Evolutionary conservation across 1,284 basidiomycete genomes (phyloP), one percentile per base, ranked within the genome.

Genomic region (Cryptococcus sp.): DNA sequence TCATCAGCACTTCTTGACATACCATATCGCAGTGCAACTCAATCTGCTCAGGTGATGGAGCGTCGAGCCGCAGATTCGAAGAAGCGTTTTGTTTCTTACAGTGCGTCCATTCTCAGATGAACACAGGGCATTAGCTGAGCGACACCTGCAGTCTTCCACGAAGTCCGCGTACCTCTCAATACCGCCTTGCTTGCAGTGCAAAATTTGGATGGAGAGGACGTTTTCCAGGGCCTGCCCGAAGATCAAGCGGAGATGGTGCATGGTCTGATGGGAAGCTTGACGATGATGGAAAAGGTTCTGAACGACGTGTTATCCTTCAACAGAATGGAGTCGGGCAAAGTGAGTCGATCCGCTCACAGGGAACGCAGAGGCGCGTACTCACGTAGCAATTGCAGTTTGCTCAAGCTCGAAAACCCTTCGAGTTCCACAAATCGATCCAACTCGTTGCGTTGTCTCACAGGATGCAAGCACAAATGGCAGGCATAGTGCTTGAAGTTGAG

Each of bases 151-250:
- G 68, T 77, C 65, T 78, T 78, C 54, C 76, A 78, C 61, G 75
- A 91, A 81, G 91, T 92, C 72, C 86, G 92, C 64, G 92, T 95
- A 47, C 92, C 93, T 19, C 81, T 95, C 61, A 94, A 95, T 71
- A 93, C 91, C 38, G 92, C 91, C 1, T 79, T 93, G 15, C 81
- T 94, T 38, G 91, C 91, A 0, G 87, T 93, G 10, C 92, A 94
- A 78, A 94, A 95, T 70, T 87, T 94, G 82, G 87, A 88, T 60
- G 90, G 89, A 0, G 85, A 79, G 57, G 64, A 72, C 30, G 71
- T 78, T 2, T 79, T 78, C 61, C 62, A 66, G n/a, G 58, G 65
- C 8, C 45, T 74, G 16, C 63, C 63, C 22, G 58, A 63, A 19
- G 75, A 78, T 51, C 71, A 78, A 54, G 53, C 58, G 3, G 73